Percentiles rank a stretch among this genome's conserved stretches.
phyloP scores from a whole-genome alignment of 345 rosid genomes.

The Moringa oleifera region DNA sequence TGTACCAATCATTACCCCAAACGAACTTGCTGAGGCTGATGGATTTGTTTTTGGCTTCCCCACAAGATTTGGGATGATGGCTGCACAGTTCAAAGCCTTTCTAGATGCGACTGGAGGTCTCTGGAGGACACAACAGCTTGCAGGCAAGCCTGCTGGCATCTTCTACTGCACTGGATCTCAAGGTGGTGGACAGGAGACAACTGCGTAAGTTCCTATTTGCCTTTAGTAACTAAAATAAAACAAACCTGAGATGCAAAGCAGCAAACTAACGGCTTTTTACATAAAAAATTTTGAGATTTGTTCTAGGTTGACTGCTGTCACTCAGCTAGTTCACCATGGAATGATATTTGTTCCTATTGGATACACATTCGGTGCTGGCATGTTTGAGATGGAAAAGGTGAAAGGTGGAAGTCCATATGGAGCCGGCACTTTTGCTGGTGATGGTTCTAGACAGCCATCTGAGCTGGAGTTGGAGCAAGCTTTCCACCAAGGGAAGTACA shows the following conservation, averaged over 20 bases:
- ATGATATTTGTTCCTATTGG: conserved; percentile 91
- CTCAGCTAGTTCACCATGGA: conserved; percentile 96
- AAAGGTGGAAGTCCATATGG: conserved; percentile 97
- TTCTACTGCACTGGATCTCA: conserved; percentile 98
- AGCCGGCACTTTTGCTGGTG: conserved; percentile 91
- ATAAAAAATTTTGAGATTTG: neutral
- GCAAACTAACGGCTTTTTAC: neutral
- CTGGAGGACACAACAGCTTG: conserved; percentile 92
- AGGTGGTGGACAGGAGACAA: conserved; percentile 98
- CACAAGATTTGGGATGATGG: conserved; percentile 97
- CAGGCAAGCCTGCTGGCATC: conserved; percentile 95
- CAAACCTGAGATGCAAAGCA: neutral
- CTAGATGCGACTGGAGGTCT: conserved; percentile 90
- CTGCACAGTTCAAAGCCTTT: conserved; percentile 97
- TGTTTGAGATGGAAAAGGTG: conserved; percentile 91
- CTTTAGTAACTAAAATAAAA: neutral
- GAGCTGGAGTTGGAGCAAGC: conserved; percentile 81
- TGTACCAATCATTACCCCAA: conserved; percentile 66
- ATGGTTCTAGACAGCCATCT: conserved; percentile 82
- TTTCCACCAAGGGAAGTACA: conserved; percentile 95
- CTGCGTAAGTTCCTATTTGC: conserved; percentile 59
- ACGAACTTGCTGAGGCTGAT: conserved; percentile 83
- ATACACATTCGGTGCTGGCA: conserved; percentile 94
- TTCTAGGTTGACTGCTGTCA: conserved; percentile 81
- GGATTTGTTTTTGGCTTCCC: conserved; percentile 92